phyloP scores from a whole-genome alignment of 768 basidiomycete genomes.

The Chalciporus chontae region DNA sequence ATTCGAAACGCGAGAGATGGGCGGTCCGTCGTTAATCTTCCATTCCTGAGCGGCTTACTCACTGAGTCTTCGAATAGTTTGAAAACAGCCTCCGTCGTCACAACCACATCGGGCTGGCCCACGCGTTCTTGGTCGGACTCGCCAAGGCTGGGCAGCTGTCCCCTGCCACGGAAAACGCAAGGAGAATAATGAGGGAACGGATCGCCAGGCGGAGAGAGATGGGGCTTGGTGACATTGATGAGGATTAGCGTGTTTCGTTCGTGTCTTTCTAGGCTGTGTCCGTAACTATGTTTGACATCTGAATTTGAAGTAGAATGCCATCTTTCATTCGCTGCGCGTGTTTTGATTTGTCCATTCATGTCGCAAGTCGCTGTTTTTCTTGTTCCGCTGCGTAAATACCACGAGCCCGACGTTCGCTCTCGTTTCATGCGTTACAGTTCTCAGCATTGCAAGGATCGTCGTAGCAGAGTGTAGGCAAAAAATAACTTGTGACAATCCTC shows the following conservation, averaged over 20 bases:
- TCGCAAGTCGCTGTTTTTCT: too few relatives aligned
- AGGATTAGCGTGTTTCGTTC: slow-evolving; percentile 29
- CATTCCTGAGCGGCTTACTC: neutral
- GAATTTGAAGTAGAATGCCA: neutral
- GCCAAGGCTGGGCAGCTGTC: slow-evolving; percentile 67
- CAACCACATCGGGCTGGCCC: slow-evolving; percentile 81
- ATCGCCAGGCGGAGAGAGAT: slow-evolving; percentile 38
- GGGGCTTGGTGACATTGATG: slow-evolving; percentile 41
- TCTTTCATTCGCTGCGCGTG: slow-evolving; percentile 1
- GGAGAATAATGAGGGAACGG: slow-evolving; percentile 42
- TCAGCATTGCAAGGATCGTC: neutral
- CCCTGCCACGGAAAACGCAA: slow-evolving; percentile 44
- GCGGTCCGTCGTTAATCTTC: slow-evolving; percentile 50
- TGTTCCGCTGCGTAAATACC: neutral
- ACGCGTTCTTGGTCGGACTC: slow-evolving; percentile 67
- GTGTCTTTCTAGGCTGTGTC: slow-evolving; percentile 2
- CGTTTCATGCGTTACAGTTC: neutral
- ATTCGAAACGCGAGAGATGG: slow-evolving; percentile 76
- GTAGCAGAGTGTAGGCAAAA: neutral
- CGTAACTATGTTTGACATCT: neutral
- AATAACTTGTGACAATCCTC: neutral
- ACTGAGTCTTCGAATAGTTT: slow-evolving; percentile 47
- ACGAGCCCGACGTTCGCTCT: neutral
- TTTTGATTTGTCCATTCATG: neutral
- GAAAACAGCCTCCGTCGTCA: slow-evolving; percentile 86